phyloP scores from a whole-genome alignment of 164 flowering plant species.

The Liriodendron chinense region DNA sequence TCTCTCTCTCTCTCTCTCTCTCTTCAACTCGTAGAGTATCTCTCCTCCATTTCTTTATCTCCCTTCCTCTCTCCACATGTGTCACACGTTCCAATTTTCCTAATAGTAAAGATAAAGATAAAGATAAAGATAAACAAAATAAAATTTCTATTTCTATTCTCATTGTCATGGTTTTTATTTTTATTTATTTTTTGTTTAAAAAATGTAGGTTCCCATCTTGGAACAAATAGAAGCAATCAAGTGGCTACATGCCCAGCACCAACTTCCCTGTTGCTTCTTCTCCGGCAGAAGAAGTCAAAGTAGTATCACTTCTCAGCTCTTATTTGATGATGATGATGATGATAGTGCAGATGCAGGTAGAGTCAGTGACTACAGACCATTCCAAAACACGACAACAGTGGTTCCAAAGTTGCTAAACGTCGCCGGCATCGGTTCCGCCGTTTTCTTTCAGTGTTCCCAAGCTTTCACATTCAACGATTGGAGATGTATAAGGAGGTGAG shows the following conservation, averaged over 20 bases:
- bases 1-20: too few species aligned
- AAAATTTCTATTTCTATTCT: too few species aligned
- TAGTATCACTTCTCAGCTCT: slow-evolving; percentile 1
- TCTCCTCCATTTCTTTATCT: too few species aligned
- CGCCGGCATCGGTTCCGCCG: slow-evolving; percentile 90
- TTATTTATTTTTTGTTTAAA: too few species aligned
- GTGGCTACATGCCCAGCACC: slow-evolving; percentile 74
- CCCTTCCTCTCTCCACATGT: too few species aligned
- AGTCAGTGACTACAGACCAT: slow-evolving; percentile 8
- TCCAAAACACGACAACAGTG: slow-evolving; percentile 7
- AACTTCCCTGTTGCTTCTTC: slow-evolving; percentile 75
- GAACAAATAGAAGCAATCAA: slow-evolving; percentile 65
- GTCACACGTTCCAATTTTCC: too few species aligned
- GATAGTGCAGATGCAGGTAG: not conserved
- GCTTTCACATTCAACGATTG: slow-evolving; percentile 76
- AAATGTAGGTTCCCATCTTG: slow-evolving; percentile 68
- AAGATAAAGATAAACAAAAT: too few species aligned
- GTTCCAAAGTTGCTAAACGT: slow-evolving; percentile 50
- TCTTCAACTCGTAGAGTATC: too few species aligned
- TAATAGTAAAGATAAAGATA: too few species aligned
- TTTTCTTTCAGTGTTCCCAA: slow-evolving; percentile 53
- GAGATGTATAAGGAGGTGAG: slow-evolving; percentile 79
- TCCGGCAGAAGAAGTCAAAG: slow-evolving; percentile 47
- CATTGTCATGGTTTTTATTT: too few species aligned
- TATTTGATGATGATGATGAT: not conserved